These are phyloP conservation scores for Neurospora sp. DNA, from an alignment of 495 filamentous ascomycete genomes.

Conservation along the genomic window DNA sequence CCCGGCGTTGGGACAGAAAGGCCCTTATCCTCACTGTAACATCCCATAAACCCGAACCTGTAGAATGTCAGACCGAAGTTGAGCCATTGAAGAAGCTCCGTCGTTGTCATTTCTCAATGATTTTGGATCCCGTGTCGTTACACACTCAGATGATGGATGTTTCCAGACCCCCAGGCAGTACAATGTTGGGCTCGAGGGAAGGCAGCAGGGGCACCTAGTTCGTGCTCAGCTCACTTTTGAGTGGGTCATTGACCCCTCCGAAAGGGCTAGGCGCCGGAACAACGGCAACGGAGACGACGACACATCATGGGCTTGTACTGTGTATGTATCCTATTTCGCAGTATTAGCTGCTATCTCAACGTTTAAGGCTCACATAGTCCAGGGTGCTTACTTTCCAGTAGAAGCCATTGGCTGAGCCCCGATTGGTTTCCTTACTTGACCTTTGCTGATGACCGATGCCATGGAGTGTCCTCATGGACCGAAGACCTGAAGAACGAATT, in stretches of 20 bases:
- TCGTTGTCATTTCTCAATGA: neutral
- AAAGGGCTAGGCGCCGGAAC: neutral
- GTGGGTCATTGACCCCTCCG: neutral
- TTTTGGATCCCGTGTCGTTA: neutral
- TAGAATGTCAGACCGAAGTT: neutral
- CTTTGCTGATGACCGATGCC: constrained; percentile 1
- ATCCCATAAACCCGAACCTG: neutral
- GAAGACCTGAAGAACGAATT: neutral
- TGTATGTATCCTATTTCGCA: neutral
- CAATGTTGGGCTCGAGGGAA: neutral
- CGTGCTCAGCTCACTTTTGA: neutral
- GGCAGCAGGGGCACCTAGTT: neutral
- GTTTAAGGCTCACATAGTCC: neutral
- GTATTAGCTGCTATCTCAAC: neutral
- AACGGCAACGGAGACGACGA: neutral
- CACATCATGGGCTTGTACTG: neutral
- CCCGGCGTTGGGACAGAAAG: neutral
- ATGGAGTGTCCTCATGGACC: neutral
- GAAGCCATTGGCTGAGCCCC: neutral
- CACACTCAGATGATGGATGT: neutral
- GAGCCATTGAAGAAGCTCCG: neutral
- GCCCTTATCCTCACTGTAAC: neutral
- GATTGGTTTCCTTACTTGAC: neutral
- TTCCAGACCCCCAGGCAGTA: neutral
- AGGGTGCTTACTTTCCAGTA: neutral